Evolutionary conservation across 129 eudicot genomes (phyloP), one percentile per base, ranked within the genome.

Genomic region (Kitagawia praeruptora): DNA sequence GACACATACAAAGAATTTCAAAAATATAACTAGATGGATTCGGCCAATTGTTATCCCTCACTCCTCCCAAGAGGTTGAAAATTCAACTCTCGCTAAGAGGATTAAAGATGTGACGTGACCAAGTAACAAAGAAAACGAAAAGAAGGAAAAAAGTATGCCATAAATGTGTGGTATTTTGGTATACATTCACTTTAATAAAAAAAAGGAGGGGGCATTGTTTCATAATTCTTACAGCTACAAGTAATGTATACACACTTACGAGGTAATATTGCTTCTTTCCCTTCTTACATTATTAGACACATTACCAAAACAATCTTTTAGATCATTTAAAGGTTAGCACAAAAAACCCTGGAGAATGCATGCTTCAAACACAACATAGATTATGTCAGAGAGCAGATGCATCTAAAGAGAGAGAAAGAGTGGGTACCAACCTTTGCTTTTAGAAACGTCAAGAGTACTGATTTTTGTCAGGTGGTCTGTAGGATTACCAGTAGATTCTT

Each of bases 401-500:
- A 23, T 58, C 66, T 31, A 47, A 38, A 47, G 44, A 48, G 42
- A 28, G 64, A 48, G 69, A 75, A 14, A 76, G 8, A 82, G 58
- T 9, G 69, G 34, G 34, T 25, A 25, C 34, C 5, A 19, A 82
- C 91, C 91, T 87, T 69, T 77, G 47, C 21, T 85, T n/a, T 75
- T 83, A 40, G 84, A 38, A 74, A 73, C 72, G 39, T 79, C 89
- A 47, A 64, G 41, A 16, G 56, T 73, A 51, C 58, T 81, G 77
- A 63, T 74, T 48, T 80, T 80, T 8, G 88, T 86, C 75, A 89
- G 76, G 51, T 74, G 66, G 74, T 87, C 92, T 3, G 97, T 91
- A 3, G 93, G 89, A 4, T 82, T 80, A 53, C 61, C 76, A 72
- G 77, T 38, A 74, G 27, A 78, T 74, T 83, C 88, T 69, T 86